Evolutionary conservation across 345 rosid genomes (phyloP).

Genomic region (Eucalyptus rudis): DNA sequence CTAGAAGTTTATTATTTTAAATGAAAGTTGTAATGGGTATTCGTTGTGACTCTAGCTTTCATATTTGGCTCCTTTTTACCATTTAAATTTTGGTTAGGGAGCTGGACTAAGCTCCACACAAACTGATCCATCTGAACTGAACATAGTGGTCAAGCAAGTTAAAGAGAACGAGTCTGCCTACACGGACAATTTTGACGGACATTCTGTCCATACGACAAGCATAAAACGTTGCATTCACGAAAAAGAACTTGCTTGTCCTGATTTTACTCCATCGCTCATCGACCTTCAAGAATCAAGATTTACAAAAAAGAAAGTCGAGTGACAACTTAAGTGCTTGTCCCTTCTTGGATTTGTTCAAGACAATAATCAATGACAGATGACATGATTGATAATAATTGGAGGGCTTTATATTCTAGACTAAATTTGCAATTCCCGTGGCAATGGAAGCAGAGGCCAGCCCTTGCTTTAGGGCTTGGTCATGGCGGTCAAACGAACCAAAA

Average conservation of each 20-base stretch:
- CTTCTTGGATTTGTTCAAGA: neutral
- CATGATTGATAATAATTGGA: neutral
- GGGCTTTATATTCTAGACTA: neutral
- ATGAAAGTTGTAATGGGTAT: neutral
- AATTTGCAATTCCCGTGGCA: neutral
- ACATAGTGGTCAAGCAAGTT: neutral
- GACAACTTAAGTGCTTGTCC: neutral
- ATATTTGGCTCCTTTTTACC: neutral
- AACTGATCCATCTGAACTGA: neutral
- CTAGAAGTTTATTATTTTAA: neutral
- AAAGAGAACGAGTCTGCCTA: neutral
- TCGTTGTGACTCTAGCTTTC: neutral
- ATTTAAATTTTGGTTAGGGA: neutral
- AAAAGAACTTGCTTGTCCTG: neutral
- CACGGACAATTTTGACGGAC: neutral
- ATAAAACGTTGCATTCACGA: neutral
- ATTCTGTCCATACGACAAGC: neutral
- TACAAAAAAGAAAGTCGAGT: neutral
- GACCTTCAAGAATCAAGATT: neutral
- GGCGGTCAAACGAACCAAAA: neutral
- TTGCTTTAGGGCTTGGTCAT: neutral
- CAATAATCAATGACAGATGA: neutral
- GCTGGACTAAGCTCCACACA: neutral
- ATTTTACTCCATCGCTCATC: neutral
- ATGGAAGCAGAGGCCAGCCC: neutral